phyloP scores from a whole-genome alignment of 805 yeast genomes.

The Starmerella asiatica region DNA sequence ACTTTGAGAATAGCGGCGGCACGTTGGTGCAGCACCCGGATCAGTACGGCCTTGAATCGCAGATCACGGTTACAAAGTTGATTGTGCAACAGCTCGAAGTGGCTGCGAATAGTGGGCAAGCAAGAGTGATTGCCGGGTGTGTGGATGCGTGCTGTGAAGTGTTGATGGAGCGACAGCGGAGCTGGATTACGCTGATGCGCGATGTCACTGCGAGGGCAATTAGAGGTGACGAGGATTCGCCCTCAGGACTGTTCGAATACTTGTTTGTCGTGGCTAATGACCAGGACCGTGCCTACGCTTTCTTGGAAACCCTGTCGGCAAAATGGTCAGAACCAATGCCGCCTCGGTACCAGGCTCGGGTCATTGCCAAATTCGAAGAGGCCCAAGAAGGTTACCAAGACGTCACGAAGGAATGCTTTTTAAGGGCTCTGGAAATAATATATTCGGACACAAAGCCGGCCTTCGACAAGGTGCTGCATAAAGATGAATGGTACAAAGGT shows the following conservation, averaged over 20 bases:
- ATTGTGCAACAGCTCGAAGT: constrained; percentile 81
- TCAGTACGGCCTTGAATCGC: constrained; percentile 58
- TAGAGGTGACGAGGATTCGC: constrained; percentile 30
- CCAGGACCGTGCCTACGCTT: constrained; percentile 58
- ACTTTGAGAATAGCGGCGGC: constrained; percentile 48
- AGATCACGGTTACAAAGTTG: constrained; percentile 66
- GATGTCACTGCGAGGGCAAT: constrained; percentile 27
- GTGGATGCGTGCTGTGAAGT: constrained; percentile 55
- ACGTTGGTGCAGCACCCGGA: constrained; percentile 68
- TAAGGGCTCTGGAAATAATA: constrained; percentile 44
- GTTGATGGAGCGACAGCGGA: constrained; percentile 45
- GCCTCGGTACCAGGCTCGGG: constrained; percentile 46
- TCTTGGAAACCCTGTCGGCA: constrained; percentile 54
- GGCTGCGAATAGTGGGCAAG: constrained; percentile 73
- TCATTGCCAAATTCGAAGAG: constrained; percentile 43
- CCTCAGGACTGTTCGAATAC: constrained; percentile 73
- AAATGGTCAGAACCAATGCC: constrained; percentile 53
- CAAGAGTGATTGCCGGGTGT: constrained; percentile 65
- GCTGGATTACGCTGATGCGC: constrained; percentile 46
- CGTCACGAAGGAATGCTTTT: constrained; percentile 52
- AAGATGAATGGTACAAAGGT: constrained; percentile 56
- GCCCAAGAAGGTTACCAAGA: constrained; percentile 71
- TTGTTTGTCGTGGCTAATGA: constrained; percentile 74
- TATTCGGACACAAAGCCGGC: constrained; percentile 59
- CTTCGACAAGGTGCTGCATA: constrained; percentile 42